phyloP scores from a whole-genome alignment of 2,329 filamentous ascomycete species.

The Colletotrichum spaethianum region DNA sequence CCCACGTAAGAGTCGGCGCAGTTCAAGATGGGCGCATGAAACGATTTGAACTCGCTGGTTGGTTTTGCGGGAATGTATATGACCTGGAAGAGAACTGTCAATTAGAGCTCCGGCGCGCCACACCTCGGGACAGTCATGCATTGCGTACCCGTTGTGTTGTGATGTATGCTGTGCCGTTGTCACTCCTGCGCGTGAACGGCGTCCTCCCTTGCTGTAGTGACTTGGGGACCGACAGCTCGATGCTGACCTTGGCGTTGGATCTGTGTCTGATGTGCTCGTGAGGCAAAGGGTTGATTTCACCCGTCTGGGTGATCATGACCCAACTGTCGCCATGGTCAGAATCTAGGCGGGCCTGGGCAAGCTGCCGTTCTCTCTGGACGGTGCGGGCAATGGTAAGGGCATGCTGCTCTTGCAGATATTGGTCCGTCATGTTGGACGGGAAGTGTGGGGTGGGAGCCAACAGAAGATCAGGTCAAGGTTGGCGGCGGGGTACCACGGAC shows the following conservation, averaged over 20 bases:
- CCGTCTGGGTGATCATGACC: slow-evolving; percentile 88
- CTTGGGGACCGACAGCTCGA: slow-evolving; percentile 81
- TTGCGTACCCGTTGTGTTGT: slow-evolving; percentile 84
- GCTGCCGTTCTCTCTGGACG: slow-evolving; percentile 49
- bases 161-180: slow-evolving; percentile 82
- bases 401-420: slow-evolving; percentile 59
- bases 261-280: slow-evolving; percentile 87
- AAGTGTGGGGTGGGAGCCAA: slow-evolving; percentile 34
- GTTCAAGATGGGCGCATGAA: slow-evolving; percentile 89
- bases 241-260: slow-evolving; percentile 82
- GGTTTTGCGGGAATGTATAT: slow-evolving; percentile 86
- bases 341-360: slow-evolving; percentile 50
- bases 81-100: slow-evolving; percentile 66
- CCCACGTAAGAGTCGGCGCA: slow-evolving; percentile 88
- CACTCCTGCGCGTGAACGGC: slow-evolving; percentile 79
- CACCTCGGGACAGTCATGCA: slow-evolving; percentile 22
- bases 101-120: slow-evolving; percentile 4
- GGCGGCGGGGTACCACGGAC: slow-evolving; percentile 39
- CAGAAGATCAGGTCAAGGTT: slow-evolving; percentile 32
- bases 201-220: slow-evolving; percentile 72
- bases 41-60: slow-evolving; percentile 83
- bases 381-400: slow-evolving; percentile 58
- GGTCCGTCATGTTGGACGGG: slow-evolving; percentile 58
- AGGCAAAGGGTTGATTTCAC: slow-evolving; percentile 86
- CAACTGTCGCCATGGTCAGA: slow-evolving; percentile 76